Evolutionary conservation across 2,329 filamentous ascomycete species (phyloP).

Genomic region (Pestalotiopsis sp.): DNA sequence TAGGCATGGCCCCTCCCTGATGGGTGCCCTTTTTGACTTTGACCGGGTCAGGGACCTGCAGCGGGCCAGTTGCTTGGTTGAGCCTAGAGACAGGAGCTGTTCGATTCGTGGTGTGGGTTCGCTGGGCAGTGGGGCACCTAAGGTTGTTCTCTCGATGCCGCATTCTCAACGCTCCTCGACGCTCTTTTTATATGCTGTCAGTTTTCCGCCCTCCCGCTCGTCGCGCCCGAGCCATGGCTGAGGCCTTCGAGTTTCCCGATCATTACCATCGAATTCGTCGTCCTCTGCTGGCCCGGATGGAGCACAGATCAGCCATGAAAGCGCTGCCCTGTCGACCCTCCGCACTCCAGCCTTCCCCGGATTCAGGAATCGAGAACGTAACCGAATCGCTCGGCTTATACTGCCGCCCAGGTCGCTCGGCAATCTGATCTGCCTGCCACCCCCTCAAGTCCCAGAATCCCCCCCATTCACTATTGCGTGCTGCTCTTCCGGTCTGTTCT

Average conservation of each 20-base stretch:
- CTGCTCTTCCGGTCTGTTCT: background rate
- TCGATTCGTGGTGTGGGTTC: background rate
- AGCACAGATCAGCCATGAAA: background rate
- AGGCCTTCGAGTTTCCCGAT: constrained; percentile 7
- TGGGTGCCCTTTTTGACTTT: background rate
- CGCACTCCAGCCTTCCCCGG: constrained; percentile 2
- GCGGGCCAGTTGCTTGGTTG: constrained; percentile 1
- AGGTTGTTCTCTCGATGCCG: background rate
- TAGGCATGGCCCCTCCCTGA: background rate
- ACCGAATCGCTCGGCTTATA: background rate
- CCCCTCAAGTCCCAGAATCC: background rate
- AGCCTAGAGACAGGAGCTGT: background rate
- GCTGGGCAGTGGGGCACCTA: background rate
- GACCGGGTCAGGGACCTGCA: background rate
- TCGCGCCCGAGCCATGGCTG: background rate
- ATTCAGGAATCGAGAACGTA: background rate
- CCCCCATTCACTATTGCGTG: background rate
- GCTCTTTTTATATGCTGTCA: constrained; percentile 1
- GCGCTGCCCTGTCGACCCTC: background rate
- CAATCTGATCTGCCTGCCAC: background rate
- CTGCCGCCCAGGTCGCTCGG: background rate
- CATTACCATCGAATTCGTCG: background rate
- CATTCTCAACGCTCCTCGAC: background rate
- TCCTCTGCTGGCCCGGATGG: background rate
- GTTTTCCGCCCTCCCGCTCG: constrained; percentile 5